Evolutionary conservation across 2,329 filamentous ascomycete genomes (phyloP).

Genomic region (Pseudofabraea citricarpa): DNA sequence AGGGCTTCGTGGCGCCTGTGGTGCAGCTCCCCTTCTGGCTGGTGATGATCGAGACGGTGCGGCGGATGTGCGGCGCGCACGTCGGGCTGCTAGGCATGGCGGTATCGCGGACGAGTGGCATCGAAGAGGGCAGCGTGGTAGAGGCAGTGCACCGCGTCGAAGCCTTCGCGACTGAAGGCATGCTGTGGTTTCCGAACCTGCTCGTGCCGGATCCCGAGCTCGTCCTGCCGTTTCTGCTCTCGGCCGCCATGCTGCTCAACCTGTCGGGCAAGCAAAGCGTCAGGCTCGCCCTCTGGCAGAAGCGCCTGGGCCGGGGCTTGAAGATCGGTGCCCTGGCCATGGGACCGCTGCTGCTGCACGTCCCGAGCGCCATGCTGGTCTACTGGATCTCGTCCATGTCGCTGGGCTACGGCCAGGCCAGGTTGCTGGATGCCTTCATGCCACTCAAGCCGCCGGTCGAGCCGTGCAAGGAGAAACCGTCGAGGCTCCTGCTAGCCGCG

Average conservation of each 20-base stretch:
- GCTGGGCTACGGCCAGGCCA: slow-evolving; percentile 34
- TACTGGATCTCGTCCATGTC: slow-evolving; percentile 44
- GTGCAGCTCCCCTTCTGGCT: slow-evolving; percentile 42
- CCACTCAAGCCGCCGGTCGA: slow-evolving; percentile 27
- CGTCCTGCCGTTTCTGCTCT: slow-evolving; percentile 42
- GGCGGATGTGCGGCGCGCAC: slow-evolving; percentile 39
- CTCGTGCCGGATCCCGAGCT: slow-evolving; percentile 45
- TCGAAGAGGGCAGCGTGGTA: background rate
- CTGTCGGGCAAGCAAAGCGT: slow-evolving; percentile 24
- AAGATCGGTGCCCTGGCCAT: slow-evolving; percentile 34
- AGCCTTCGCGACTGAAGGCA: slow-evolving; percentile 47
- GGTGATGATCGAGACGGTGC: slow-evolving; percentile 39
- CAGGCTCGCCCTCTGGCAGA: slow-evolving; percentile 15
- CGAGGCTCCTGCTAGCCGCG: too few species aligned
- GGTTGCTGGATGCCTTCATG: slow-evolving; percentile 34
- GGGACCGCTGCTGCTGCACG: slow-evolving; percentile 31
- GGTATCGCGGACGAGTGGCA: slow-evolving; percentile 4
- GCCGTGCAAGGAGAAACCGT: slow-evolving; percentile 24
- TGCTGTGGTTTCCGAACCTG: slow-evolving; percentile 56
- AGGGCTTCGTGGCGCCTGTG: slow-evolving; percentile 24
- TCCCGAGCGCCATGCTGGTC: slow-evolving; percentile 40
- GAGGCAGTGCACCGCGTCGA: slow-evolving; percentile 7
- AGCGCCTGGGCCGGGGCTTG: slow-evolving; percentile 24
- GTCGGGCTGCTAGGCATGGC: slow-evolving; percentile 36
- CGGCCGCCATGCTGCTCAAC: slow-evolving; percentile 42